Evolutionary conservation across 176 grass and related monocot species (phyloP).

Genomic region (Avena insularis): DNA sequence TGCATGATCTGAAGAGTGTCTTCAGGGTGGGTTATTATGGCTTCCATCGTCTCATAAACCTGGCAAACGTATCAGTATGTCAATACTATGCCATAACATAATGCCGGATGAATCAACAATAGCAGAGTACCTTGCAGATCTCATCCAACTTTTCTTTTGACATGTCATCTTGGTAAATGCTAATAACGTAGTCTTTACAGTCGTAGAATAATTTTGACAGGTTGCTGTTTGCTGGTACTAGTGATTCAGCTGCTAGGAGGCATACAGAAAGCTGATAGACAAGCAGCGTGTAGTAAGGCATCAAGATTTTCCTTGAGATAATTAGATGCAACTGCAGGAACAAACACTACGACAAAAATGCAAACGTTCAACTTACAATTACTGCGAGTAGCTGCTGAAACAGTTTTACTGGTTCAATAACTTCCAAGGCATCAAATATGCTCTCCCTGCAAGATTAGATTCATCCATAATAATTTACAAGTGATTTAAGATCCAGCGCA

Average conservation of each 20-base stretch:
- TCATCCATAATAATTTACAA: conserved; percentile 13
- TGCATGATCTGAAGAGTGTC: conserved; percentile 61
- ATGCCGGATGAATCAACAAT: conserved; percentile 26
- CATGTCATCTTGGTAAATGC: conserved; percentile 49
- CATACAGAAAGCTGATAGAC: conserved; percentile 75
- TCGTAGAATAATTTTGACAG: conserved; percentile 82
- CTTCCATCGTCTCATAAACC: conserved; percentile 78
- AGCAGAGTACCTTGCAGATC: conserved; percentile 68
- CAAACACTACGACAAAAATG: neutral
- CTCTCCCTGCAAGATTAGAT: conserved; percentile 71
- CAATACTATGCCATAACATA: neutral
- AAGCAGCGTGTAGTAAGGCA: conserved; percentile 32
- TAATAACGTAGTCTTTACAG: conserved; percentile 83
- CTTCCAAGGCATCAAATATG: conserved; percentile 80
- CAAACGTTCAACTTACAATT: conserved; percentile 57
- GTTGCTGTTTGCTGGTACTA: conserved; percentile 56
- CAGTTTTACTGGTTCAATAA: conserved; percentile 74
- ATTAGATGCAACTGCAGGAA: conserved; percentile 12
- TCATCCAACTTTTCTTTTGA: conserved; percentile 74
- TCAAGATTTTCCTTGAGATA: conserved; percentile 27
- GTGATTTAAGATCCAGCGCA: conserved; percentile 15
- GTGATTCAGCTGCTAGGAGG: conserved; percentile 70
- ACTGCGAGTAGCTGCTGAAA: conserved; percentile 83
- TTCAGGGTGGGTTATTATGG: conserved; percentile 75
- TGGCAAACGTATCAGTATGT: conserved; percentile 30